Evolutionary conservation across 129 eudicot genomes (phyloP), one percentile per base, ranked within the genome.

Genomic region (Artemisia tridentata): DNA sequence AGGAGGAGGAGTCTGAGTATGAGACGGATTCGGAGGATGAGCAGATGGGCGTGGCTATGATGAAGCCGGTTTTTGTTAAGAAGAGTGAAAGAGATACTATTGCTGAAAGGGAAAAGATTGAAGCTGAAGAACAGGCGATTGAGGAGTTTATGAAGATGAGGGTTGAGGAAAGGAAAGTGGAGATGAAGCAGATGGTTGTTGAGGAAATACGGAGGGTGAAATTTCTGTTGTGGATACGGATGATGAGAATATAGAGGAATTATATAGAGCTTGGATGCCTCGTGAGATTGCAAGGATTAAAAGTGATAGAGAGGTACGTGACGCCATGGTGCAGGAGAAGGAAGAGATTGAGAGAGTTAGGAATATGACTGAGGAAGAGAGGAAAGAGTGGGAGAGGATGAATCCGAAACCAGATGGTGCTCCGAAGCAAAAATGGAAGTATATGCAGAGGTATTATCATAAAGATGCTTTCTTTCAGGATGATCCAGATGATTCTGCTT

Each of bases 11-110:
- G 51, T 87, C 95, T 3, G 98, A 93, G 74, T 89, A 89, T 27
- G 98, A 93, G 84, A 93, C 98, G 7, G 97, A 89, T 57, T 87
- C 95, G 0, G 97, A 93, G 34, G 98, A 89, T 46, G 98, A 93
- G 20, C 75, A 76, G 34, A 65, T 65, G 47, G 90, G 41, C 15
- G 71, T 87, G 41, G 88, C 87, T 12, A 85, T 89, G 96, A 86
- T 86, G 80, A 93, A 93, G 83, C 98, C 98, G 0, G 96, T 89
- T 0, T 93, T 93, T 60, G 96, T 93, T 17, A 96, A 96, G 0
- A 93, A 87, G 70, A 84, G 90, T 1, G 96, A 93, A 79, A 72
- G 98, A 17, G 97, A 93, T 51, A 93, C 98, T 7, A 85, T 93
- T 60, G 98, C 88, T 7, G 98, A 93, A 65, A 89, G 98, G 47